These are phyloP conservation scores for Aulographum hederae DNA, from an alignment of 2,329 filamentous ascomycete genomes.

Conservation along the genomic window DNA sequence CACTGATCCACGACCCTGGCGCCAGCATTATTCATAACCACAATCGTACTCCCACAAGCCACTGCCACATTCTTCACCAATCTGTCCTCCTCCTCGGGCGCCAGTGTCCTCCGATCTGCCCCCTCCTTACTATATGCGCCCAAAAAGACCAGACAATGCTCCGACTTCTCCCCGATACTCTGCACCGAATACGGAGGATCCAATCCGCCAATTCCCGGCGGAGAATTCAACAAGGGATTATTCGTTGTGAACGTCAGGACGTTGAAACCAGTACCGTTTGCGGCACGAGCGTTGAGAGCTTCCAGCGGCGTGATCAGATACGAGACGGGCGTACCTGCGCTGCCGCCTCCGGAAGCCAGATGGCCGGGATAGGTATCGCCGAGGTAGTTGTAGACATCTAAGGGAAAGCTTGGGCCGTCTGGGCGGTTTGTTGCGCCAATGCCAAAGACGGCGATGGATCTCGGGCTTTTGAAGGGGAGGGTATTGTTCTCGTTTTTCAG, in stretches of 20 bases:
- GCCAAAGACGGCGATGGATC: conserved; percentile 55
- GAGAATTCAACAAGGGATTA: neutral
- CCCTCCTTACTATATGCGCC: neutral
- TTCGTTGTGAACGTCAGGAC: neutral
- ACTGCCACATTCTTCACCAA: neutral
- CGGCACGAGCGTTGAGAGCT: neutral
- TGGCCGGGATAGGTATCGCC: neutral
- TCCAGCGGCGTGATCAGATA: neutral
- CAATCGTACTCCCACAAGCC: neutral
- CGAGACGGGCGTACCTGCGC: neutral
- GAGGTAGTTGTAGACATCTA: neutral
- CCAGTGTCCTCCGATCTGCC: neutral
- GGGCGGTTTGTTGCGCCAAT: conserved; percentile 38
- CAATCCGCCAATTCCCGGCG: neutral
- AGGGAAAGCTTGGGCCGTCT: no score
- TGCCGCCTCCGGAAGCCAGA: neutral
- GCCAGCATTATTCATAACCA: neutral
- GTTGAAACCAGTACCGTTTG: no score
- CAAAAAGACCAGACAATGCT: neutral
- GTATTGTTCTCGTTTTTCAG: conserved; percentile 51
- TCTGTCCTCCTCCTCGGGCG: neutral
- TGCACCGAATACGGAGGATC: neutral
- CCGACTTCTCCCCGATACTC: neutral
- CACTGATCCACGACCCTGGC: neutral
- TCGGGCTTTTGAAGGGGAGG: conserved; percentile 46